phyloP scores from a whole-genome alignment of 73 alveolate genomes.

The Stentor roeselii region DNA sequence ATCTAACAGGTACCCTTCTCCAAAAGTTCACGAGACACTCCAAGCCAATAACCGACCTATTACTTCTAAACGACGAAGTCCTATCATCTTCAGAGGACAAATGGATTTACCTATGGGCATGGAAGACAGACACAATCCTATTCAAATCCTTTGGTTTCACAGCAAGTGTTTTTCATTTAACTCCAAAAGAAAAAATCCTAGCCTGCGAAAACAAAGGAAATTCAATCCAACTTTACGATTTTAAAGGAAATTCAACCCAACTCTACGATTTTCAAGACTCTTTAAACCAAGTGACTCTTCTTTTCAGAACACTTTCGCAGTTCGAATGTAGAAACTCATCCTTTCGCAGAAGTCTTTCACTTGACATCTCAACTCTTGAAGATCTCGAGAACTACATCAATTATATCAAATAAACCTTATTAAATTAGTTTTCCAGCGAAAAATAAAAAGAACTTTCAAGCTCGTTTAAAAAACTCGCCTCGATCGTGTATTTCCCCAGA shows the following conservation, averaged over 20 bases:
- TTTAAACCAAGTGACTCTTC: too few relatives aligned
- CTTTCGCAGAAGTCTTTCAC: not conserved
- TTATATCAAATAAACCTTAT: too few relatives aligned
- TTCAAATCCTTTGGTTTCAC: not conserved
- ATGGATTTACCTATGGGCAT: not conserved
- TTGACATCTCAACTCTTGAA: not conserved
- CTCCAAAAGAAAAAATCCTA: too few relatives aligned
- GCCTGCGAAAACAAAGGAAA: not conserved
- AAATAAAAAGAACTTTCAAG: not conserved
- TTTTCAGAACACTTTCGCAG: not conserved
- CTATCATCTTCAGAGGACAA: not conserved
- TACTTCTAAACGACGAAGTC: too few relatives aligned
- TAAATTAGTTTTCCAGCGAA: not conserved
- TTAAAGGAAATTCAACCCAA: not conserved
- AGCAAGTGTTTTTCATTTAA: too few relatives aligned
- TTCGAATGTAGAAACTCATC: not conserved
- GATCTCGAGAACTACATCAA: not conserved
- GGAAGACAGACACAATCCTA: not conserved
- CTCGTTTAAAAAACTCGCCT: not conserved
- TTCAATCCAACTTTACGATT: not conserved
- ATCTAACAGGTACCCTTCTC: not conserved
- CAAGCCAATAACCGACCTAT: not conserved
- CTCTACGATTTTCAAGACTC: too few relatives aligned
- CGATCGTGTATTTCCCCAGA: not conserved
- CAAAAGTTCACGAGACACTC: not conserved